Conservation (phyloP, 2,329 filamentous ascomycete species). For the Penicillium freii region DNA sequence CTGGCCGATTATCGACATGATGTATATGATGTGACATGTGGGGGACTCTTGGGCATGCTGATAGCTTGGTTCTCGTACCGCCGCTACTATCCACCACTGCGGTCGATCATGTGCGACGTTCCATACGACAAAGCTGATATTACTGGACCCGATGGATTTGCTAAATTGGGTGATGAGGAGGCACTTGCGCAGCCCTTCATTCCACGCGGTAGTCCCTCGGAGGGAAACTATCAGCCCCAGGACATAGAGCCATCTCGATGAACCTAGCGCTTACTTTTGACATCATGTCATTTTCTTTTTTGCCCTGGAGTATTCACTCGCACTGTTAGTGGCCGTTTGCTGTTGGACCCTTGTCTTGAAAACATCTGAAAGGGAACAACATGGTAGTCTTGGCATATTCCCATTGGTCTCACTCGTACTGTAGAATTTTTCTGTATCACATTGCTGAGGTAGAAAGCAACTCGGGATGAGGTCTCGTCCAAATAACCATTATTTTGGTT, state of each 20-base stretch:
- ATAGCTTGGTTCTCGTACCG: conserved; percentile 60
- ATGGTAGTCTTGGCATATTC: neutral
- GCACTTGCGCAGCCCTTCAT: conserved; percentile 14
- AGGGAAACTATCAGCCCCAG: conserved; percentile 29
- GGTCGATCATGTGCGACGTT: conserved; percentile 50
- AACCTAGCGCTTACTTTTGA: neutral
- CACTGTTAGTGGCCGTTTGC: neutral
- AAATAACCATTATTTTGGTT: neutral
- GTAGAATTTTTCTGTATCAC: neutral
- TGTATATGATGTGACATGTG: conserved; percentile 60
- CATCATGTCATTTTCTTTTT: neutral
- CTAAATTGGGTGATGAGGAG: conserved; percentile 37
- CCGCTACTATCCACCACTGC: conserved; percentile 58
- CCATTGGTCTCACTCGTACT: neutral
- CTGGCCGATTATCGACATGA: conserved; percentile 65
- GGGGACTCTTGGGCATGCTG: conserved; percentile 53
- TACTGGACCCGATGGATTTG: conserved; percentile 28
- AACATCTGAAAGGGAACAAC: neutral
- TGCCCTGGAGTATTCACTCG: neutral
- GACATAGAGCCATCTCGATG: conserved; percentile 15
- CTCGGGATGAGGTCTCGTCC: neutral
- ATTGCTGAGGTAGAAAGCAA: neutral
- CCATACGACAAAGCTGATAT: conserved; percentile 45
- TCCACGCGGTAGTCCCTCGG: conserved; percentile 14
- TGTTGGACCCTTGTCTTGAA: neutral